Evolutionary conservation across 441 rosid genomes (phyloP).

Genomic region (Syzygium malaccense): DNA sequence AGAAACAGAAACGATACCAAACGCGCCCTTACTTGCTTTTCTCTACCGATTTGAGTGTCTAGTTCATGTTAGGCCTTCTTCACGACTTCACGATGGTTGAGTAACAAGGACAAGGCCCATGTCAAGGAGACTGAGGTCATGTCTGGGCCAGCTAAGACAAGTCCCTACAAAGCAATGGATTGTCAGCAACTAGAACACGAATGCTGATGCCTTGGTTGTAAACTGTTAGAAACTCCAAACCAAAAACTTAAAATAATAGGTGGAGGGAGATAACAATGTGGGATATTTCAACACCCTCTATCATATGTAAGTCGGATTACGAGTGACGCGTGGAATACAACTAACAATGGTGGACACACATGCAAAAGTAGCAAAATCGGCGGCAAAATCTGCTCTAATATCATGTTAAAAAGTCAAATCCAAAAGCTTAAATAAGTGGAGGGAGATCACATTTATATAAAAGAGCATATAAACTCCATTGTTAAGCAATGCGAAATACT

Average conservation of each 20-base stretch:
- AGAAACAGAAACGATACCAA: too few relatives aligned
- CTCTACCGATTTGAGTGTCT: neutral
- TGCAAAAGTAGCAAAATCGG: accelerated
- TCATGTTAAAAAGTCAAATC: too few relatives aligned
- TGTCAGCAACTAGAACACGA: neutral
- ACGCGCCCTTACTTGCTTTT: neutral
- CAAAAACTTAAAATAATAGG: neutral
- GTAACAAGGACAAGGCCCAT: neutral
- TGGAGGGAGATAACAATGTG: neutral
- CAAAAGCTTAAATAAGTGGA: neutral
- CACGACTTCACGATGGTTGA: neutral
- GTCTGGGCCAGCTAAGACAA: neutral
- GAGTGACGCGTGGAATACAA: neutral
- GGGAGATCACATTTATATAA: neutral
- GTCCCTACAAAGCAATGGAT: neutral
- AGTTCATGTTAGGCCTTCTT: neutral
- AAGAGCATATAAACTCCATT: neutral
- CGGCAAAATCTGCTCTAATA: neutral
- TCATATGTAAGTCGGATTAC: neutral
- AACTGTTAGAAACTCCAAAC: neutral
- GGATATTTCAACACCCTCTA: neutral
- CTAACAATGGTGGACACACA: neutral
- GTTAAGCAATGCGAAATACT: neutral
- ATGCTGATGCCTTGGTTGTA: neutral
- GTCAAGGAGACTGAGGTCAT: neutral